Percentiles rank a stretch among this genome's conserved stretches.
Conservation (phyloP, 225 moss, liverwort and hornwort genomes). For the Rhytidiadelphus loreus region DNA sequence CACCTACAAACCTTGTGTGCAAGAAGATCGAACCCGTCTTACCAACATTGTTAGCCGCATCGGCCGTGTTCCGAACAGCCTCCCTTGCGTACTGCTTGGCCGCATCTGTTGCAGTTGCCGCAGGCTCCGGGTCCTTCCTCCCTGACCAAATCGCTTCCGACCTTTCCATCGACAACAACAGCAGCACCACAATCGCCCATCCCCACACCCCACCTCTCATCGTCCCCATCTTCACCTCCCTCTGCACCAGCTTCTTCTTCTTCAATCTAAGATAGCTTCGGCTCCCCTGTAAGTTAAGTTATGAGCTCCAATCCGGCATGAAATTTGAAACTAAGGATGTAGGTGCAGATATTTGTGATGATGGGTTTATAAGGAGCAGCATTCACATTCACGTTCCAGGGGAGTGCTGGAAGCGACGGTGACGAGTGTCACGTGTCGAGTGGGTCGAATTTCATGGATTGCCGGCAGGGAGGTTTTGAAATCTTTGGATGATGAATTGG, state of each 20-base stretch:
- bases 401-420: not conserved
- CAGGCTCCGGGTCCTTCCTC: not conserved
- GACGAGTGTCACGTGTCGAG: not conserved
- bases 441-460: not conserved
- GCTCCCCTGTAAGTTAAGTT: not conserved
- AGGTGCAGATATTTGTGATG: not conserved
- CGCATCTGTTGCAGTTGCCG: not conserved
- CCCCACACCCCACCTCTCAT: not conserved
- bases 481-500: not conserved
- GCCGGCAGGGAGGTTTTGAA: not conserved
- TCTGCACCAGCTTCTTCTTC: not conserved
- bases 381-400: not conserved
- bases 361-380: not conserved
- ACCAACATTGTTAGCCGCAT: conserved; percentile 18
- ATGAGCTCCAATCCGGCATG: not conserved
- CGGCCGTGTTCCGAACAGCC: conserved; percentile 6
- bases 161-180: not conserved
- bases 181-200: not conserved
- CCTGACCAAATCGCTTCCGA: conserved; percentile 7
- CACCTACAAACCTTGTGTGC: not conserved
- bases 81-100: conserved; percentile 16
- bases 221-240: not conserved
- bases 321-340: not conserved
- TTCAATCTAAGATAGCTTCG: not conserved
- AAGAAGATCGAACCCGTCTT: not conserved